Base-by-base conservation (phyloP, 768 basidiomycete species). In the Tubosaeta sp. region DNA sequence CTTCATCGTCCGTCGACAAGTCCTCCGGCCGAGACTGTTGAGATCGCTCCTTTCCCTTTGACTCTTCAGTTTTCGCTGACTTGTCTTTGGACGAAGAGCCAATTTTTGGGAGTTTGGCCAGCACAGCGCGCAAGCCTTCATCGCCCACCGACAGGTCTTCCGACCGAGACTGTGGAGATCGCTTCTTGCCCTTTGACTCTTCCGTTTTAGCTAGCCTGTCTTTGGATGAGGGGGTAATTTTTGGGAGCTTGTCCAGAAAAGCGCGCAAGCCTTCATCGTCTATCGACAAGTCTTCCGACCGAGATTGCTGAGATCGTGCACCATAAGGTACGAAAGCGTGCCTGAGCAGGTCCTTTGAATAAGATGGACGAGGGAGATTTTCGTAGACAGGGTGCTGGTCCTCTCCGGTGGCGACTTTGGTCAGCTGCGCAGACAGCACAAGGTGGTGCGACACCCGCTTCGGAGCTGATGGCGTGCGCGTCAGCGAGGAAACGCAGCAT, bases 311-410 rank as follows among this genome's bases (percentile, higher is more conserved):
- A 13, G 57, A 56, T 22, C 74, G 63, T 13, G 84, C 79, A 1
- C 86, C 86, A 27, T 77, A 80, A 0, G 87, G 86, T 57, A 80
- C 62, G 65, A 85, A 89, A 2, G 71, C 63, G 58, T 88, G 86
- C 52, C 74, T 87, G 31, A 89, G 72, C 2, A 82, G 57, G 42
- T 86, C 82, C 43, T 73, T 70, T 0, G 87, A 79, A 59, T 88
- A 81, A 10, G 70, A 74, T 4, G 76, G 72, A 17, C 87, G 76
- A 2, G 81, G 75, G 7, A 82, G 79, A 53, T 82, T 82, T 62
- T 79, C 71, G 50, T 73, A 69, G 26, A 67, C 51, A 35, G 52
- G 14, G 5, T 53, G 45, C n/a, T 10, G 59, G 47, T 42, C 50
- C 46, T 46, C 60, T 46, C 61, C 53, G 5, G 58, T 42, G 1